phyloP scores from a whole-genome alignment of 257 asterid genomes.

The Sherardia arvensis region DNA sequence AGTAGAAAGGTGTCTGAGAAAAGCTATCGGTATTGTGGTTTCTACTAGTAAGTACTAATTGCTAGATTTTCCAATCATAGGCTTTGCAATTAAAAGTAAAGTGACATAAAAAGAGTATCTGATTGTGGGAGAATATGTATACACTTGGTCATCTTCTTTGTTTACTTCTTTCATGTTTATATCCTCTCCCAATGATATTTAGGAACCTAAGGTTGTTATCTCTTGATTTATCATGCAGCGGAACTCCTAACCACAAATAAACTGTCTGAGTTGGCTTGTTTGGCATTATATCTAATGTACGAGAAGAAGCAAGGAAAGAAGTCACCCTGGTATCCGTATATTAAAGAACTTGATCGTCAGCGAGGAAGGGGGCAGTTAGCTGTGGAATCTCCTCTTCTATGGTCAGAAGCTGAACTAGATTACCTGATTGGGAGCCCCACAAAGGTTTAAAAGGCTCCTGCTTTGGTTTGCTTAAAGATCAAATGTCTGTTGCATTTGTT shows the following conservation, averaged over 20 bases:
- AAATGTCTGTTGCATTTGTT: not conserved
- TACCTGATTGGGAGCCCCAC: conserved; percentile 93
- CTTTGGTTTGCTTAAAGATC: not conserved
- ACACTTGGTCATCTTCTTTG: not conserved
- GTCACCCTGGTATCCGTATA: conserved; percentile 94
- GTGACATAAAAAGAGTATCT: not conserved
- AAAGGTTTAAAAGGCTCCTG: conserved; percentile 41
- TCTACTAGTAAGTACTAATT: not conserved
- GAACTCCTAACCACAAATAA: conserved; percentile 94
- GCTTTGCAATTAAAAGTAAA: not conserved
- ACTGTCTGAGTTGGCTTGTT: conserved; percentile 90
- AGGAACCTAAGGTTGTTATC: not conserved
- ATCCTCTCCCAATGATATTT: not conserved
- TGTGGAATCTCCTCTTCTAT: conserved; percentile 89
- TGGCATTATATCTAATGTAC: conserved; percentile 94
- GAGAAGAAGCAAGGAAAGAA: conserved; percentile 95
- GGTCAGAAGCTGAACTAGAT: conserved; percentile 87
- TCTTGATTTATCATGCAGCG: conserved; percentile 45
- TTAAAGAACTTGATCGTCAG: conserved; percentile 91
- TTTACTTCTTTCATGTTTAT: not conserved
- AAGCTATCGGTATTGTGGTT: not conserved
- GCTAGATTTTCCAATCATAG: not conserved
- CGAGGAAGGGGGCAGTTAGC: conserved; percentile 98
- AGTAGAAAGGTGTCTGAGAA: not conserved
- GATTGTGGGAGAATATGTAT: not conserved